phyloP scores from a whole-genome alignment of 2,329 filamentous ascomycete species.

The Cucurbitaria berberidis region DNA sequence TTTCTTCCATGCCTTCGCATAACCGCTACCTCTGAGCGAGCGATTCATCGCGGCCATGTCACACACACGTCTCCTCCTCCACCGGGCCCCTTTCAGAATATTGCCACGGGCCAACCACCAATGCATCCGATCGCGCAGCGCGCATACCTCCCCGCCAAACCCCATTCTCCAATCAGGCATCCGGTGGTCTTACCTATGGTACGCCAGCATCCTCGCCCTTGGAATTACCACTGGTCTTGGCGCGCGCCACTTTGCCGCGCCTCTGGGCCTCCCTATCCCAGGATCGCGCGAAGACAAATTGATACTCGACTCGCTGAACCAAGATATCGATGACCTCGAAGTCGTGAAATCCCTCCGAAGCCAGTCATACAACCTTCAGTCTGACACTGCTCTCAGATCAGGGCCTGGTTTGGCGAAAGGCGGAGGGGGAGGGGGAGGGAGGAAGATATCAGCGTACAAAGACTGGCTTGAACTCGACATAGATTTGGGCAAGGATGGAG shows the following conservation, averaged over 20 bases:
- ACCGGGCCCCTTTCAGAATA: slow-evolving; percentile 11
- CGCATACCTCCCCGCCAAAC: not conserved
- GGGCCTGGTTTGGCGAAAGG: slow-evolving; percentile 16
- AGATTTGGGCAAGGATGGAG: slow-evolving; percentile 23
- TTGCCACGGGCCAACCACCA: slow-evolving; percentile 1
- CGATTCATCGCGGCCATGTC: slow-evolving; percentile 23
- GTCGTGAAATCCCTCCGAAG: slow-evolving; percentile 42
- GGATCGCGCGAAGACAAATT: slow-evolving; percentile 39
- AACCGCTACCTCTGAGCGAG: not conserved
- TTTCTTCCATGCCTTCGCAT: slow-evolving; percentile 2
- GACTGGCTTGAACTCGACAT: slow-evolving; percentile 43
- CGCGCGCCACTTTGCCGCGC: slow-evolving; percentile 33
- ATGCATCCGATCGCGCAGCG: slow-evolving; percentile 1
- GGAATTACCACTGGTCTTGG: slow-evolving; percentile 34
- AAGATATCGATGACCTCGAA: slow-evolving; percentile 40
- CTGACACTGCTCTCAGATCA: slow-evolving; percentile 27
- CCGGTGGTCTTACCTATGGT: slow-evolving; percentile 41
- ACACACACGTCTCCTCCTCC: slow-evolving; percentile 22
- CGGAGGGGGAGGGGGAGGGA: not conserved
- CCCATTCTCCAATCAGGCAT: slow-evolving; percentile 29
- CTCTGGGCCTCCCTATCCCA: slow-evolving; percentile 32
- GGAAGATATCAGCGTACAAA: slow-evolving; percentile 22
- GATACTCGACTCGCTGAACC: slow-evolving; percentile 31
- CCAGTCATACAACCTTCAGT: slow-evolving; percentile 32
- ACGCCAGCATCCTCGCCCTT: slow-evolving; percentile 33